These are phyloP conservation scores for Soucietia sequanensis DNA, from an alignment of 805 yeast species.

Conservation along the genomic window DNA sequence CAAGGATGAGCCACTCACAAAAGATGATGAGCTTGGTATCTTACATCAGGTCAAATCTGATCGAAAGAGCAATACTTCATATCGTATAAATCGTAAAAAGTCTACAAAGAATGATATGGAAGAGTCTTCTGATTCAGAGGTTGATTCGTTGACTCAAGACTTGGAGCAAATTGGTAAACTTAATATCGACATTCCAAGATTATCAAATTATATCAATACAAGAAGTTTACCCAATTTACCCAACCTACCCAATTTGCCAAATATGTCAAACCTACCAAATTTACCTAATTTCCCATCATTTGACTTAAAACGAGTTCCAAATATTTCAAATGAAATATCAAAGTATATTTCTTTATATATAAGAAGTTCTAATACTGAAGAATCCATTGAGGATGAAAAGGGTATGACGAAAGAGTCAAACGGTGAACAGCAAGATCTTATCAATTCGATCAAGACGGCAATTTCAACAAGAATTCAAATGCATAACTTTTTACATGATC, in stretches of 20 bases:
- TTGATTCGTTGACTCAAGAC: slow-evolving; percentile 43
- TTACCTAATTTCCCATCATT: slow-evolving; percentile 17
- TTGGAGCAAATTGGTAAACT: slow-evolving; percentile 53
- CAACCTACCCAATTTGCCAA: slow-evolving; percentile 20
- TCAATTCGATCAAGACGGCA: slow-evolving; percentile 37
- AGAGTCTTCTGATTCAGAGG: slow-evolving; percentile 23
- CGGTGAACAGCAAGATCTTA: slow-evolving; percentile 17
- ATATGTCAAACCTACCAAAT: slow-evolving; percentile 21
- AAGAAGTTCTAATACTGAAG: slow-evolving; percentile 8
- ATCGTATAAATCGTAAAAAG: too few relatives aligned
- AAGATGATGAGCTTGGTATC: too few relatives aligned
- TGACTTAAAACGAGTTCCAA: slow-evolving; percentile 18
- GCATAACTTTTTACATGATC: slow-evolving; percentile 38
- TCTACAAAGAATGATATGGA: too few relatives aligned
- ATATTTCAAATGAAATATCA: slow-evolving; percentile 29
- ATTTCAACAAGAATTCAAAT: slow-evolving; percentile 42
- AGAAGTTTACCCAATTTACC: slow-evolving; percentile 17
- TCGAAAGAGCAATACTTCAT: too few relatives aligned
- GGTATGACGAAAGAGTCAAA: slow-evolving; percentile 2
- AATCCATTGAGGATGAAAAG: slow-evolving; percentile 8
- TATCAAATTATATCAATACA: slow-evolving; percentile 19
- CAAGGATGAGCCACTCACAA: too few relatives aligned
- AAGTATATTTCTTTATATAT: slow-evolving; percentile 28
- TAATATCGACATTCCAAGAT: slow-evolving; percentile 28
- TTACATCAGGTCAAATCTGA: too few relatives aligned